phyloP scores from a whole-genome alignment of 2,329 filamentous ascomycete species.

The Lecanicillium sp. region DNA sequence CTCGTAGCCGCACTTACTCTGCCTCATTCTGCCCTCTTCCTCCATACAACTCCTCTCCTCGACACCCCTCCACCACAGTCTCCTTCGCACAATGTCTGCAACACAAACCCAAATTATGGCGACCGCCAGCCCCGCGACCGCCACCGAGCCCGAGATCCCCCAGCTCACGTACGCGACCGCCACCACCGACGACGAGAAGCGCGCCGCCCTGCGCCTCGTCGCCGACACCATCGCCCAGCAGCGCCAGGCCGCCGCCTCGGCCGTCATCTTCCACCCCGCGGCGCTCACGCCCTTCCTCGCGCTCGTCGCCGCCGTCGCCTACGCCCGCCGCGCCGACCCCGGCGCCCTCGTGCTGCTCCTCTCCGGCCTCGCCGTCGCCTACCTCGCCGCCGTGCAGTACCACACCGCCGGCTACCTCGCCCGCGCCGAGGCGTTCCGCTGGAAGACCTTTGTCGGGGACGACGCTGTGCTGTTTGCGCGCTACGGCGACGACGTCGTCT shows the following conservation, averaged over 20 bases:
- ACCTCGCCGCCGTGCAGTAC: constrained; percentile 55
- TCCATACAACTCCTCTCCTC: too few relatives aligned
- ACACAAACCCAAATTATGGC: constrained; percentile 1
- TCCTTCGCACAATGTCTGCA: neutral
- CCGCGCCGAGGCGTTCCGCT: constrained; percentile 56
- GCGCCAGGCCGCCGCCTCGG: constrained; percentile 58
- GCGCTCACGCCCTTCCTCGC: constrained; percentile 40
- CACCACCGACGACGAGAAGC: constrained; percentile 49
- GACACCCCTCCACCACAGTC: neutral
- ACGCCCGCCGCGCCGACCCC: constrained; percentile 40
- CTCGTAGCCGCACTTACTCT: too few relatives aligned
- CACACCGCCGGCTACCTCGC: constrained; percentile 56
- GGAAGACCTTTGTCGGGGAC: constrained; percentile 53
- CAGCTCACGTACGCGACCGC: constrained; percentile 55
- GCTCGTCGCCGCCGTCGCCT: constrained; percentile 33
- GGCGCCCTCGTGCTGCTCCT: constrained; percentile 49
- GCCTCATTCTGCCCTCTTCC: too few relatives aligned
- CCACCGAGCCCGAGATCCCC: constrained; percentile 35
- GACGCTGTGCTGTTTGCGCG: constrained; percentile 58
- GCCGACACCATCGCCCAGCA: constrained; percentile 80
- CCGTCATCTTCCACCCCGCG: constrained; percentile 58
- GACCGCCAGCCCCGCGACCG: neutral
- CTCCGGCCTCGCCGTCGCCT: constrained; percentile 56
- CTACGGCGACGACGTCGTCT: constrained; percentile 63
- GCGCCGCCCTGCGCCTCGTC: constrained; percentile 64